Evolutionary conservation across 1,284 basidiomycete genomes (phyloP).

Genomic region (Cryptococcus sp.): DNA sequence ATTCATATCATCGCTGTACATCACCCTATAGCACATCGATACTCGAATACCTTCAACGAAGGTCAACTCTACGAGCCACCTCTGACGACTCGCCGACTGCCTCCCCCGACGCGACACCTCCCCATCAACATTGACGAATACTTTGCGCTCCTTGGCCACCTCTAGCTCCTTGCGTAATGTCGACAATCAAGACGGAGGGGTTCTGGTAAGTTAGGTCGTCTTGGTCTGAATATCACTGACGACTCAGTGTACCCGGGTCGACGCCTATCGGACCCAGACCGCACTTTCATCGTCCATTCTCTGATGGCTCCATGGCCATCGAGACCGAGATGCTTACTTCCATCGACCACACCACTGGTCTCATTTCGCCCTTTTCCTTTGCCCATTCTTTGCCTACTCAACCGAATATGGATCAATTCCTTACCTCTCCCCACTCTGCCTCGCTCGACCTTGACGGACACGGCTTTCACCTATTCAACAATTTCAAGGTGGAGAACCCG

Average conservation of each 20-base stretch:
- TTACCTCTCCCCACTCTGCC: constrained; percentile 20
- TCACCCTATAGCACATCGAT: too few species aligned
- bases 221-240: not conserved
- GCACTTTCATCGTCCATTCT: constrained; percentile 33
- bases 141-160: too few species aligned
- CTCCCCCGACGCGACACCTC: too few species aligned
- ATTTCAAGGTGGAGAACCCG: constrained; percentile 33
- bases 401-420: constrained; percentile 22
- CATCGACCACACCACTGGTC: constrained; percentile 15
- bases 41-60: too few species aligned
- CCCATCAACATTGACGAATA: too few species aligned
- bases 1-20: too few species aligned
- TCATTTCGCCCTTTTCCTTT: constrained; percentile 15
- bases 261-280: constrained; percentile 13
- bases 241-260: not conserved
- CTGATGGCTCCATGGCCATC: constrained; percentile 40
- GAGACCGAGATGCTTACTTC: constrained; percentile 34
- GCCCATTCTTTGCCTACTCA: constrained; percentile 18
- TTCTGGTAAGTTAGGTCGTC: not conserved
- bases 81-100: too few species aligned
- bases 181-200: constrained; percentile 6
- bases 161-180: too few species aligned
- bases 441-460: constrained; percentile 6
- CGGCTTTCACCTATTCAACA: constrained; percentile 28
- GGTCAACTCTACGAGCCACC: too few species aligned